Base-by-base conservation (phyloP, 805 yeast genomes). In the Starmerella davenportii region DNA sequence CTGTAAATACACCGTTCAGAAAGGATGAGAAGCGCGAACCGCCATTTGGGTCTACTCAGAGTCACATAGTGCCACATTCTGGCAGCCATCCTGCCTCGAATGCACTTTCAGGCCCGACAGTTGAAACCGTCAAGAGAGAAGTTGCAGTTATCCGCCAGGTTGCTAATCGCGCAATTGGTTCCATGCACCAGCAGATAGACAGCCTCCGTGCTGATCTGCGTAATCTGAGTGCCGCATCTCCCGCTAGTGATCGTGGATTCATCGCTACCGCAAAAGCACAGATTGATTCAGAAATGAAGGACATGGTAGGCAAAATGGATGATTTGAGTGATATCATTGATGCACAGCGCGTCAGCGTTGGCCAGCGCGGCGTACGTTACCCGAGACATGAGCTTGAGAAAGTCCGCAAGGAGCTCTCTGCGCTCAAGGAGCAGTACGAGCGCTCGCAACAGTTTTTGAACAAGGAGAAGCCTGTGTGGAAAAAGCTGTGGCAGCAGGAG, bases 311-410 rank as follows among this genome's bases (percentile, higher is more conserved):
- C 1, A 70, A 68, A 45, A 87, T 87, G 4, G 98, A 90, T 55
- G 95, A 82, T 47, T 61, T 90, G 16, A 95, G 85, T 53, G 99
- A 90, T 57, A 58, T 79, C 8, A 79, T 90, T 54, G 99, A 90
- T 52, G 80, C 80, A 0, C 61, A 87, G 39, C 65, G 95, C 39
- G 75, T 81, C 48, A 96, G 85, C 58, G 94, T 90, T 13, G 93
- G 94, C 0, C 77, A 75, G 43, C 69, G 95, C 45, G 93, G 95
- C 17, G 84, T 84, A 0, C 69, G 82, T 28, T 84, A 93, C 14
- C 61, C 82, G 0, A 72, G 68, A 38, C 73, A 77, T 46, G 93
- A 85, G 50, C 58, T 90, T 20, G 72, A 68, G 17, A 60, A 65
- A 17, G 77, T 87, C 1, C 52, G 66, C 5, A 71, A 71, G 46